phyloP scores from a whole-genome alignment of 192 early-diverging fungal genomes.

The Globomyces pollinis-pini region DNA sequence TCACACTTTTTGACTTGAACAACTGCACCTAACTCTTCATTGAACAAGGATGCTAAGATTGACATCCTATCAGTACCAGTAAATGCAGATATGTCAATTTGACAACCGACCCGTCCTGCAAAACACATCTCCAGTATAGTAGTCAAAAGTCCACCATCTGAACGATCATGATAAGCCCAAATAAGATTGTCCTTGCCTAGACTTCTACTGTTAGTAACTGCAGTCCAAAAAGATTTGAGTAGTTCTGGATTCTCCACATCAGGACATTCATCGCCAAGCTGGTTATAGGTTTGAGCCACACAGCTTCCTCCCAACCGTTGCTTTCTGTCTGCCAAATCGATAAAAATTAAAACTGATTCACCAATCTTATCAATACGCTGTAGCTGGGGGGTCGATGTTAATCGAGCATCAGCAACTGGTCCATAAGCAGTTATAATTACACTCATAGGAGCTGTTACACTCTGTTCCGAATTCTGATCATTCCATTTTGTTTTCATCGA shows the following conservation, averaged over 20 bases:
- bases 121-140: conserved; percentile 96
- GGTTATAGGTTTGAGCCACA: conserved; percentile 88
- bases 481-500: conserved; percentile 96
- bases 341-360: conserved; percentile 68
- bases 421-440: conserved; percentile 91
- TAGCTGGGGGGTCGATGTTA: conserved; percentile 87
- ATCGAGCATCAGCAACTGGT: conserved; percentile 75
- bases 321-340: conserved; percentile 78
- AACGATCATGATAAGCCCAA: conserved; percentile 96
- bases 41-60: conserved; percentile 65
- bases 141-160: conserved; percentile 91
- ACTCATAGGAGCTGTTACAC: conserved; percentile 75
- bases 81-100: conserved; percentile 55
- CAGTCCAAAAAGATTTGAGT: conserved; percentile 73
- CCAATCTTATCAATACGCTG: conserved; percentile 25
- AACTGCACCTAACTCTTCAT: conserved; percentile 97
- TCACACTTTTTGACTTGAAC: conserved; percentile 68
- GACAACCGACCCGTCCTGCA: conserved; percentile 82
- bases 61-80: conserved; percentile 26
- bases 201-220: conserved; percentile 49
- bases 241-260: conserved; percentile 70
- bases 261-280: conserved; percentile 72
- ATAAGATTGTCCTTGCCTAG: conserved; percentile 35
- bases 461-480: conserved; percentile 32
- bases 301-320: conserved; percentile 89